Percentiles rank a stretch among this genome's conserved stretches.
These are phyloP conservation scores for Dactylis glomerata DNA, from an alignment of 176 grass and related monocot species.

Conservation along the genomic window DNA sequence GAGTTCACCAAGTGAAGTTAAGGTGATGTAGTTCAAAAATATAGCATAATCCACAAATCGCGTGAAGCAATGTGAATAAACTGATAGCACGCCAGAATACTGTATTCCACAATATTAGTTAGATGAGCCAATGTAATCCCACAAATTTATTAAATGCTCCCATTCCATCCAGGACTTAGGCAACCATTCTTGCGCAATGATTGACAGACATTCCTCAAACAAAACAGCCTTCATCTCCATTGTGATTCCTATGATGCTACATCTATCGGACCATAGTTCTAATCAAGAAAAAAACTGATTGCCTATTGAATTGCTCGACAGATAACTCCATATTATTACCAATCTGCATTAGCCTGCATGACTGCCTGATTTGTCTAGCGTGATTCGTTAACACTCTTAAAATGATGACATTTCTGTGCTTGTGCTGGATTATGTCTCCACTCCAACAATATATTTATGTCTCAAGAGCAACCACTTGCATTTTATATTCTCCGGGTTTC, in stretches of 20 bases:
- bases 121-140: not conserved
- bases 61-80: not conserved
- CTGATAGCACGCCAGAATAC: not conserved
- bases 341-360: not conserved
- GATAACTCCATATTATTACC: not conserved
- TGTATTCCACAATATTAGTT: not conserved
- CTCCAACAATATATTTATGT: not conserved
- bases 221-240: not conserved
- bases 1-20: not conserved
- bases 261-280: not conserved
- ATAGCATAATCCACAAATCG: not conserved
- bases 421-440: not conserved
- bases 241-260: not conserved
- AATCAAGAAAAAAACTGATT: not conserved
- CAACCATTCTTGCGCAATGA: not conserved
- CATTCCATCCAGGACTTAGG: not conserved
- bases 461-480: not conserved
- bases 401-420: not conserved
- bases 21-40: not conserved
- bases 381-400: not conserved
- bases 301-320: not conserved
- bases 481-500: slow-evolving; percentile 4
- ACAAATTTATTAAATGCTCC: not conserved
- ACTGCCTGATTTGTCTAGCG: not conserved
- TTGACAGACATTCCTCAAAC: not conserved